A percentile compares a stretch with the other conserved stretches of the same genome.
These are phyloP conservation scores for Rhodocollybia butyracea DNA, from an alignment of 768 basidiomycete genomes.

Conservation along the genomic window DNA sequence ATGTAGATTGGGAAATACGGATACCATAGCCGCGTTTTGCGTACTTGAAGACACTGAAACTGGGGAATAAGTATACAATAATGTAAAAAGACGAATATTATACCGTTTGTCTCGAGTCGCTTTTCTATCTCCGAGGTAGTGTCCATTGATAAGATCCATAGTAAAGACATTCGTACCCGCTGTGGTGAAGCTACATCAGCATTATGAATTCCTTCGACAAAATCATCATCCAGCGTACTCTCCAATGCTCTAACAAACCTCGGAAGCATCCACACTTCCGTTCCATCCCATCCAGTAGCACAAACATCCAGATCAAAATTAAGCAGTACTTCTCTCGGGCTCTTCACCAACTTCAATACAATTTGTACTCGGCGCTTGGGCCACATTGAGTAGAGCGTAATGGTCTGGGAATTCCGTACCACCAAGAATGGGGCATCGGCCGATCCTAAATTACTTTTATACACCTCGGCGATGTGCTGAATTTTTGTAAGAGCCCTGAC, in stretches of 20 bases:
- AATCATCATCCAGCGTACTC: constrained; percentile 8
- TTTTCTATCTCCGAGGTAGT: constrained; percentile 15
- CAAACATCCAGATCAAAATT: constrained; percentile 17
- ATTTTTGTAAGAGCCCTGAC: too few species aligned
- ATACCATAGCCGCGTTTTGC: too few species aligned
- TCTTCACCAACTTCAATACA: constrained; percentile 15
- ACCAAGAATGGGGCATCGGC: constrained; percentile 11
- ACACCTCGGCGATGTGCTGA: constrained; percentile 11
- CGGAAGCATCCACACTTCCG: constrained; percentile 12
- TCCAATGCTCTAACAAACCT: constrained; percentile 13
- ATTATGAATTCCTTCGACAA: not conserved
- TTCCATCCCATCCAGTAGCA: constrained; percentile 14
- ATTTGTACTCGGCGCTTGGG: constrained; percentile 15
- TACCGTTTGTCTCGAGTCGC: constrained; percentile 14
- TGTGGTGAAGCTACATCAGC: not conserved
- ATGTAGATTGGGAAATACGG: too few species aligned
- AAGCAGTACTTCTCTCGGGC: constrained; percentile 10
- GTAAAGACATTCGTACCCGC: constrained; percentile 14
- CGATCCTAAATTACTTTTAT: constrained; percentile 10
- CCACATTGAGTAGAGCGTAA: constrained; percentile 14
- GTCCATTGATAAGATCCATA: constrained; percentile 16
- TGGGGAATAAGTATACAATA: not conserved
- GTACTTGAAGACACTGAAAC: constrained; percentile 14
- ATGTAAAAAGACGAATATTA: not conserved
- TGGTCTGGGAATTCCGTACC: constrained; percentile 17